These are phyloP conservation scores for Boletales sp. DNA, from an alignment of 768 basidiomycete genomes.

Conservation along the genomic window DNA sequence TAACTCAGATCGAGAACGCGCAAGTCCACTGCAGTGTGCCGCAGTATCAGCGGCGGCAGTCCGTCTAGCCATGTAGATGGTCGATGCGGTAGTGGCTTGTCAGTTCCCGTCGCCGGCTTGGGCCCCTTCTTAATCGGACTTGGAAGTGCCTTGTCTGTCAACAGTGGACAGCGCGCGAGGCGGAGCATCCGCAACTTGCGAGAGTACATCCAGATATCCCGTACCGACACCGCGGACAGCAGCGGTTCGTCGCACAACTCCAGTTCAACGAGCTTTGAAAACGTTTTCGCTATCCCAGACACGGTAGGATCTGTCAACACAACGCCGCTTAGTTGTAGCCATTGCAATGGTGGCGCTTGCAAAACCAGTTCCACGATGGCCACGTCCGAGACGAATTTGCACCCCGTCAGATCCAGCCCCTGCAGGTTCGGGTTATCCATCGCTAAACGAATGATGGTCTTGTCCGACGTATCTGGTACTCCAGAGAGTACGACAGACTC, in stretches of 20 bases:
- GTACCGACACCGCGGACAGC: slow-evolving; percentile 64
- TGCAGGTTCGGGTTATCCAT: slow-evolving; percentile 61
- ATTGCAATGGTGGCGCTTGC: slow-evolving; percentile 63
- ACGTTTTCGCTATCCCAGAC: slow-evolving; percentile 67
- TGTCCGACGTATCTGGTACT: slow-evolving; percentile 65
- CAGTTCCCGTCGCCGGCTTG: slow-evolving; percentile 23
- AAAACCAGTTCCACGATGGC: slow-evolving; percentile 69
- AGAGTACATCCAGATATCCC: slow-evolving; percentile 80
- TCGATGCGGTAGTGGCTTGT: slow-evolving; percentile 54
- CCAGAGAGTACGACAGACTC: slow-evolving; percentile 67
- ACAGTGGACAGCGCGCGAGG: slow-evolving; percentile 68
- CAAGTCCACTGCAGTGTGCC: slow-evolving; percentile 66
- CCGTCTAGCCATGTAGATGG: slow-evolving; percentile 59
- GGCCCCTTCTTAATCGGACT: slow-evolving; percentile 37
- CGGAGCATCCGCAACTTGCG: slow-evolving; percentile 73
- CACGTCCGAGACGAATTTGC: slow-evolving; percentile 73
- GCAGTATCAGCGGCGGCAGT: slow-evolving; percentile 61
- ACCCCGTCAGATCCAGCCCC: slow-evolving; percentile 74
- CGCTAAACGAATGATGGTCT: slow-evolving; percentile 62
- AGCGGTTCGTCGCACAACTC: slow-evolving; percentile 70
- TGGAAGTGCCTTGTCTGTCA: slow-evolving; percentile 83
- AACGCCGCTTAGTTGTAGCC: slow-evolving; percentile 68
- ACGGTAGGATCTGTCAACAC: slow-evolving; percentile 61
- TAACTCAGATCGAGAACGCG: slow-evolving; percentile 76
- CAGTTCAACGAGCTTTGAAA: slow-evolving; percentile 76